Percentiles rank a stretch among this genome's conserved stretches.
Evolutionary conservation across 768 basidiomycete species (phyloP).

Genomic region (Kwoniella bestiolae): DNA sequence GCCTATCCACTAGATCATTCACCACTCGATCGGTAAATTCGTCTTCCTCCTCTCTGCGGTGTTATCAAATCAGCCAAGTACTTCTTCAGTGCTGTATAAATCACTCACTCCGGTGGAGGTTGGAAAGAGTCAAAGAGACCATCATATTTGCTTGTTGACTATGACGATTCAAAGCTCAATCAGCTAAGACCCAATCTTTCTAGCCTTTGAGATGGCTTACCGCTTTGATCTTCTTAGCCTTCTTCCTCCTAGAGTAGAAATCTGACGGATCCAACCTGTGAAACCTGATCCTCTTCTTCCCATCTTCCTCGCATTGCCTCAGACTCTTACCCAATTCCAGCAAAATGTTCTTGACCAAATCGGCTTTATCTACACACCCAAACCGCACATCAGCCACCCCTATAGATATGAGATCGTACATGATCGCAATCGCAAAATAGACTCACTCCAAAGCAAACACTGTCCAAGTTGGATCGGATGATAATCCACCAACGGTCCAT

Average conservation of each 20-base stretch:
- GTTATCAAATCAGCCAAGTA: not conserved
- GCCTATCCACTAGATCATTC: conserved; percentile 65
- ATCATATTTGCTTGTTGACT: conserved; percentile 37
- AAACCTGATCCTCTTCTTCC: conserved; percentile 36
- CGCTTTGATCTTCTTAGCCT: conserved; percentile 58
- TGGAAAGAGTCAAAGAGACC: conserved; percentile 39
- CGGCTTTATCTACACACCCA: conserved; percentile 70
- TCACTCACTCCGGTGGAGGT: conserved; percentile 19
- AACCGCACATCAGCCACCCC: conserved; percentile 1
- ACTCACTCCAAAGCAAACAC: conserved; percentile 86
- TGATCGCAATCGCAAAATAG: too few species aligned
- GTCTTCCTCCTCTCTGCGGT: conserved; percentile 31
- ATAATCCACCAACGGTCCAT: conserved; percentile 86
- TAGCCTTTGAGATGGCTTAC: too few species aligned
- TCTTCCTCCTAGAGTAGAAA: conserved; percentile 29
- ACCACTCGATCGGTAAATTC: conserved; percentile 32
- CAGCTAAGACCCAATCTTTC: too few species aligned
- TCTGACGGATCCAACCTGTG: conserved; percentile 41
- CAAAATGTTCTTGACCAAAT: conserved; percentile 81
- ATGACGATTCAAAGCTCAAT: not conserved
- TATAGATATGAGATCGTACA: too few species aligned
- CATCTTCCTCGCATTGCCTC: conserved; percentile 53
- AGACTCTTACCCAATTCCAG: conserved; percentile 66
- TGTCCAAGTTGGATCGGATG: conserved; percentile 93
- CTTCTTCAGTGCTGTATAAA: not conserved